phyloP scores from a whole-genome alignment of 495 filamentous ascomycete species.

The Xylaria venustula region DNA sequence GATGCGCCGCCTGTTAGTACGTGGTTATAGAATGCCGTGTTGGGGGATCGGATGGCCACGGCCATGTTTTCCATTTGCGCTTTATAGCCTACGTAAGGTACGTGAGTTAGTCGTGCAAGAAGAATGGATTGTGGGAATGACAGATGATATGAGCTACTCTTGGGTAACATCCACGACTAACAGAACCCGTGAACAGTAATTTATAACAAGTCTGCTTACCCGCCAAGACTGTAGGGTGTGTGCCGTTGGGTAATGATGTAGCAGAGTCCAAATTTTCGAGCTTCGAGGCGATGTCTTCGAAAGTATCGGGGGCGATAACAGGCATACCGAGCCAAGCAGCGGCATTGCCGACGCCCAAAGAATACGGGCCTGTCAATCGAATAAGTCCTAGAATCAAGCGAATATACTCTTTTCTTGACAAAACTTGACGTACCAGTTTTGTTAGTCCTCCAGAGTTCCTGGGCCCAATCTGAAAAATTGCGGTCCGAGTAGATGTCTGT shows the following conservation, averaged over 20 bases:
- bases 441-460: constrained; percentile 33
- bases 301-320: constrained; percentile 39
- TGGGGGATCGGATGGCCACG: constrained; percentile 32
- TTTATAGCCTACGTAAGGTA: constrained; percentile 33
- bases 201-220: constrained; percentile 13
- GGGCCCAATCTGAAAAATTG: constrained; percentile 38
- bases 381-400: not conserved
- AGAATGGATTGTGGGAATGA: not conserved
- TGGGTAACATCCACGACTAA: too few relatives aligned
- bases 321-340: constrained; percentile 47
- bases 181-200: not conserved
- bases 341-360: constrained; percentile 42
- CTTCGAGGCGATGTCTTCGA: constrained; percentile 30
- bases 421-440: constrained; percentile 27
- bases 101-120: not conserved
- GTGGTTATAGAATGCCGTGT: constrained; percentile 45
- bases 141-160: too few relatives aligned
- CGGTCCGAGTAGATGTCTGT: constrained; percentile 36
- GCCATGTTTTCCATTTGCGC: constrained; percentile 47
- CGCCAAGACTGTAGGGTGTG: constrained; percentile 38
- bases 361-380: constrained; percentile 34
- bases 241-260: constrained; percentile 33
- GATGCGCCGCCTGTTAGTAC: constrained; percentile 33
- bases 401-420: not conserved
- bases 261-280: constrained; percentile 38